These are phyloP conservation scores for Leucaena leucocephala DNA, from an alignment of 306 rosid genomes.

Conservation along the genomic window DNA sequence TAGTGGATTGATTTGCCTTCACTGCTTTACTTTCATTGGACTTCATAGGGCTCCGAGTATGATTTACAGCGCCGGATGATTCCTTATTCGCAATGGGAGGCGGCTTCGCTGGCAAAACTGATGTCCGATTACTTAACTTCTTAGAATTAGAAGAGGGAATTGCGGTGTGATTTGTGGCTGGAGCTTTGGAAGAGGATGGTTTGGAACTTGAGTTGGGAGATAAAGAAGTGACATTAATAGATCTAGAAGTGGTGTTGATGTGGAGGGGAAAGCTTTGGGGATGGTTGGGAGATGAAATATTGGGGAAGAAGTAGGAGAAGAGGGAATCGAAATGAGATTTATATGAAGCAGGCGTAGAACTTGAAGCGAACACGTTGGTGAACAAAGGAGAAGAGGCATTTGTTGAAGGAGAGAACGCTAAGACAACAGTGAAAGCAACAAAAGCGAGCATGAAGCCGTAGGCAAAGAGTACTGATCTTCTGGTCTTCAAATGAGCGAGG, in stretches of 20 bases:
- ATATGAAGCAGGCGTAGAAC: slow-evolving; percentile 8
- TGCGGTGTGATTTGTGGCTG: slow-evolving; percentile 33
- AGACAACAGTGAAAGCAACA: slow-evolving; percentile 68
- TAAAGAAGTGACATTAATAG: slow-evolving; percentile 50
- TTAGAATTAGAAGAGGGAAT: slow-evolving; percentile 19
- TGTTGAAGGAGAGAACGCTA: slow-evolving; percentile 67
- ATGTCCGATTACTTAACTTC: background rate
- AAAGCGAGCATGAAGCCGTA: slow-evolving; percentile 70
- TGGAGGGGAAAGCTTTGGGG: slow-evolving; percentile 26
- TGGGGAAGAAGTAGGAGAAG: slow-evolving; percentile 58
- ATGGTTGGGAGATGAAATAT: slow-evolving; percentile 34
- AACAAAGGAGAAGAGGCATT: slow-evolving; percentile 67
- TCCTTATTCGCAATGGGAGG: slow-evolving; percentile 32
- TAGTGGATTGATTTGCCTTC: slow-evolving; percentile 47
- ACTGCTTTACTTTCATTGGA: slow-evolving; percentile 21
- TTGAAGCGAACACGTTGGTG: slow-evolving; percentile 48
- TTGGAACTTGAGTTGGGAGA: slow-evolving; percentile 25
- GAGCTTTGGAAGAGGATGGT: slow-evolving; percentile 32
- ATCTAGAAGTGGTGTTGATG: slow-evolving; percentile 51
- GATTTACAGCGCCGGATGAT: slow-evolving; percentile 28
- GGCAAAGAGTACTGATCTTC: slow-evolving; percentile 60
- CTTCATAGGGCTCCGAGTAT: slow-evolving; percentile 28
- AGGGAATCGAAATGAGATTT: slow-evolving; percentile 59
- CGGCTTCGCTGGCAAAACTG: slow-evolving; percentile 18
- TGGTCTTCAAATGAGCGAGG: slow-evolving; percentile 62